Evolutionary conservation across 768 basidiomycete species (phyloP).

Genomic region (Austroboletus festivus): DNA sequence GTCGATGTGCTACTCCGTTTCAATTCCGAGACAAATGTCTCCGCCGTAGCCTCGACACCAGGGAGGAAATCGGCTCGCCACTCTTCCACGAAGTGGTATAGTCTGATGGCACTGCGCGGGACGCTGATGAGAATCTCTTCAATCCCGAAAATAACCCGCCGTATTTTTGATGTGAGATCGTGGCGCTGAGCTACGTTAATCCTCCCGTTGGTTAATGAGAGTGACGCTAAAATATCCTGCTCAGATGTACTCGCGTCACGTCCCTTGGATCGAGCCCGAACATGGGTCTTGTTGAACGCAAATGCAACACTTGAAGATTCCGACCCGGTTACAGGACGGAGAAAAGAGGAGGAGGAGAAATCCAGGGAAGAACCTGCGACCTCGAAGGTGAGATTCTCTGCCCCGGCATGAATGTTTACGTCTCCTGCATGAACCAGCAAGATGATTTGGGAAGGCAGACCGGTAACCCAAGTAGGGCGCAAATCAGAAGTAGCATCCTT

Average conservation of each 20-base stretch:
- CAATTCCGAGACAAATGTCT: conserved; percentile 64
- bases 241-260: conserved; percentile 39
- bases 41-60: conserved; percentile 63
- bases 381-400: conserved; percentile 68
- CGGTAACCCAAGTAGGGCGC: not conserved
- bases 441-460: conserved; percentile 30
- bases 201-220: conserved; percentile 46
- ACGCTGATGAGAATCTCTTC: conserved; percentile 53
- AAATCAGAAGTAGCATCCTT: not conserved
- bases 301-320: conserved; percentile 48
- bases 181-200: conserved; percentile 45
- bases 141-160: conserved; percentile 44
- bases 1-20: conserved; percentile 40
- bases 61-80: conserved; percentile 82
- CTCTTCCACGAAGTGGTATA: conserved; percentile 77
- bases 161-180: conserved; percentile 40
- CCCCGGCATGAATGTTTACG: conserved; percentile 58
- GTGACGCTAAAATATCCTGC: conserved; percentile 60
- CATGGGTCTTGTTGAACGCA: conserved; percentile 47
- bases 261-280: conserved; percentile 55
- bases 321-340: conserved; percentile 18
- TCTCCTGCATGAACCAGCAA: conserved; percentile 40
- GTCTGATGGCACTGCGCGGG: conserved; percentile 76
- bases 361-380: conserved; percentile 40
- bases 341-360: conserved; percentile 22